Evolutionary conservation across 2,329 filamentous ascomycete genomes (phyloP).

Genomic region (Mariannaea elegans): DNA sequence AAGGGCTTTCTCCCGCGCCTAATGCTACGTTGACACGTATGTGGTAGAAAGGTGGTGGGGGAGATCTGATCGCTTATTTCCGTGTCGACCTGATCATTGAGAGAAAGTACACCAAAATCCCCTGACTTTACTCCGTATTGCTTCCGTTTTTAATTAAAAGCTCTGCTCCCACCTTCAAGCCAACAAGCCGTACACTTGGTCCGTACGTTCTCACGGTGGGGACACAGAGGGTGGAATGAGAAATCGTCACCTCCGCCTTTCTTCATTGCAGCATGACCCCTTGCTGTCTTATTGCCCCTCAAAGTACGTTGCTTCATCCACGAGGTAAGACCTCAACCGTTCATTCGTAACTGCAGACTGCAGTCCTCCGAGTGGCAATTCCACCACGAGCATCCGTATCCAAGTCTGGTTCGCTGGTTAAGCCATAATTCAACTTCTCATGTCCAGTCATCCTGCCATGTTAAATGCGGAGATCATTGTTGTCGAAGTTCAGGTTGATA

Average conservation of each 20-base stretch:
- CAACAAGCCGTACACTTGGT: constrained; percentile 1
- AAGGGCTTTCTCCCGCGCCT: neutral
- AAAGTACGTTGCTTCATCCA: neutral
- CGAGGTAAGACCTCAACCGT: neutral
- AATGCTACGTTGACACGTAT: constrained; percentile 13
- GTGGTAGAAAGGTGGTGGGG: neutral
- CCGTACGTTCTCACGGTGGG: neutral
- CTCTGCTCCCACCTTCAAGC: neutral
- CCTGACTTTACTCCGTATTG: too few relatives aligned
- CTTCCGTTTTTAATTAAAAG: neutral
- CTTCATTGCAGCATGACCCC: constrained; percentile 10
- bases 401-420: too few relatives aligned
- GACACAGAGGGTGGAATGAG: neutral
- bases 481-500: constrained; percentile 5
- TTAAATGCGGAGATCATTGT: neutral
- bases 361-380: too few relatives aligned
- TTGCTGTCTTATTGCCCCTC: neutral
- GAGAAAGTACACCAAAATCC: neutral
- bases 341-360: neutral
- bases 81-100: too few relatives aligned
- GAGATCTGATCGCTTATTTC: too few relatives aligned
- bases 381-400: too few relatives aligned
- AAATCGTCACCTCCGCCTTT: neutral
- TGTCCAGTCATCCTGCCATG: too few relatives aligned
- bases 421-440: too few relatives aligned